Base-by-base conservation (phyloP, 1,284 basidiomycete species). In the Pisolithus thermaeus region DNA sequence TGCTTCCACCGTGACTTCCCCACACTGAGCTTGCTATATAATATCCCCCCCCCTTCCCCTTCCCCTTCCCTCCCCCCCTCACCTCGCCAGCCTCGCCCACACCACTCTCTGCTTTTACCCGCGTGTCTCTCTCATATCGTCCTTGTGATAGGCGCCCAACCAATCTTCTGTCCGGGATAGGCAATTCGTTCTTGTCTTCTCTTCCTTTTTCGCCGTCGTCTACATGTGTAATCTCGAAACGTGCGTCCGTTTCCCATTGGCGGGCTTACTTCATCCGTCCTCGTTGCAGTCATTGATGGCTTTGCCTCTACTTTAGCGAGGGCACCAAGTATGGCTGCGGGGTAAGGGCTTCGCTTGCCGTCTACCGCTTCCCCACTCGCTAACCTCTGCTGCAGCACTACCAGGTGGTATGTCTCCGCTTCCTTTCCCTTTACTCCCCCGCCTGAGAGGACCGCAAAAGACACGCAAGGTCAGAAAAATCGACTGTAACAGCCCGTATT, bases 321-420 rank as follows among this genome's bases (percentile, higher is more conserved):
- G 87, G 87, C 54, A 83, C 79, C 56, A 80, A 82, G 70, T 76
- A 83, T 61, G 83, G 81, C 61, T 90, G 87, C 67, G 87, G 87
- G 63, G 78, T 73, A 80, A 76, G 76, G 82, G 12, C 12, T 70
- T 66, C 70, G 72, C 62, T 69, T 74, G 60, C 73, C 68, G 7
- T 23, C 51, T 55, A 30, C 36, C 43, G 49, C 46, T 42, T 43
- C 46, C 47, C 20, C 14, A 49, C 36, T 49, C n/a, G 50, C 57
- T 54, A 55, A 62, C 37, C 42, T 20, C 49, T 47, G 48, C 30
- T 47, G 39, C 55, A 79, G 78, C 79, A 81, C 72, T 81, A 81
- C 65, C 66, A 73, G 40, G 71, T 73, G 59, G 78, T 80, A 56
- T 61, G 78, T 66, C n/a, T 46, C 16, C 16, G 28, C 28, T 11